phyloP scores from a whole-genome alignment of 1,139 yeast species.

The Yamadazyma sp. region DNA sequence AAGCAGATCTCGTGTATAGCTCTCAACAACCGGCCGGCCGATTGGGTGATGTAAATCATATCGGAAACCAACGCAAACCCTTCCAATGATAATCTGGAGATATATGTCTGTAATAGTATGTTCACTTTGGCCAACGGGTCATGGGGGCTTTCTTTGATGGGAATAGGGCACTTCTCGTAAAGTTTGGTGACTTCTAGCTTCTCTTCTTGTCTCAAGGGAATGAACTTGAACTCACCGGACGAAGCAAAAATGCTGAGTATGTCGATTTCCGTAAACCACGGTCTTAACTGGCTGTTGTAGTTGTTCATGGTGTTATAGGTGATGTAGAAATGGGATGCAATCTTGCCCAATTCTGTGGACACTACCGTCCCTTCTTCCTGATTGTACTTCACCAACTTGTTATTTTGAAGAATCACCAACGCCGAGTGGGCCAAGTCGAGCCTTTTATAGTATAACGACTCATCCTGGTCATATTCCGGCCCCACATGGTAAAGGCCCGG shows the following conservation, averaged over 20 bases:
- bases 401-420: conserved; percentile 51
- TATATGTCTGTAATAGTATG: conserved; percentile 78
- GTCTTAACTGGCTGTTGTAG: conserved; percentile 62
- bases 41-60: conserved; percentile 90
- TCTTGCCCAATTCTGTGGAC: conserved; percentile 77
- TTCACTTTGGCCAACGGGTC: conserved; percentile 82
- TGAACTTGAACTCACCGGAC: conserved; percentile 82
- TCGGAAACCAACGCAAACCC: conserved; percentile 94
- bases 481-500: conserved; percentile 80
- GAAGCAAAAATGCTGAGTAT: conserved; percentile 71
- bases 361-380: conserved; percentile 38
- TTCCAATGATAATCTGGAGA: conserved; percentile 70
- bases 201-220: conserved; percentile 88
- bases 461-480: conserved; percentile 58
- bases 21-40: conserved; percentile 84
- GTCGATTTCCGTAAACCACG: conserved; percentile 71
- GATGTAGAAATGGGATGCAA: conserved; percentile 87
- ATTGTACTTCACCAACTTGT: conserved; percentile 63
- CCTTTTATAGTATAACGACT: conserved; percentile 46
- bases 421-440: conserved; percentile 78
- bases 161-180: conserved; percentile 78
- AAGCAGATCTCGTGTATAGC: conserved; percentile 83
- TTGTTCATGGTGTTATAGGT: conserved; percentile 65
- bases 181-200: conserved; percentile 71
- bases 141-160: conserved; percentile 68